A percentile compares a stretch with the other conserved stretches of the same genome.
Conservation (phyloP, 805 yeast genomes). For the Wickerhamomyces pijperi region DNA sequence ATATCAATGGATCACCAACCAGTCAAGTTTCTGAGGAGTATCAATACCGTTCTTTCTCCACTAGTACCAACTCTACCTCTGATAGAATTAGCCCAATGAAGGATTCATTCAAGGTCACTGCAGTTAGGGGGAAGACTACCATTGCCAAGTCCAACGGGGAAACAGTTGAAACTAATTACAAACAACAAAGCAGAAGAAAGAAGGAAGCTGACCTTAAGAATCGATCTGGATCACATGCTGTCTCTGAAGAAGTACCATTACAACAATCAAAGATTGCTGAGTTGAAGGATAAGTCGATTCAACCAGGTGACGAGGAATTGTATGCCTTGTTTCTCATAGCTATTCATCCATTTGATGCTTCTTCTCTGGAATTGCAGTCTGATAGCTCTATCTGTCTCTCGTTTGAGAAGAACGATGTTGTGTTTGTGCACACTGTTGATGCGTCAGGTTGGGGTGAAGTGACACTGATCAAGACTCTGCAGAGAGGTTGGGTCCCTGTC, state of each 20-base stretch:
- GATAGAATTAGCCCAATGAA: background rate
- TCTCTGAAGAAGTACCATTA: no score
- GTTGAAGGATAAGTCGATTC: background rate
- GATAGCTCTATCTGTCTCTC: slow-evolving; percentile 68
- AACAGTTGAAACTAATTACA: slow-evolving; percentile 1
- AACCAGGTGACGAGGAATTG: slow-evolving; percentile 28
- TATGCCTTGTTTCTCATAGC: slow-evolving; percentile 47
- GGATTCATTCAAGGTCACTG: background rate
- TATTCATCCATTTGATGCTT: slow-evolving; percentile 45
- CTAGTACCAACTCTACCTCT: no score
- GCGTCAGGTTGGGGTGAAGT: slow-evolving; percentile 88
- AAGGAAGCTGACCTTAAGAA: no score
- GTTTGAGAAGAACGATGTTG: slow-evolving; percentile 57
- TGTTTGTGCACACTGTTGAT: slow-evolving; percentile 69
- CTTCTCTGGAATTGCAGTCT: slow-evolving; percentile 47
- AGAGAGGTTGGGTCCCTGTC: slow-evolving; percentile 81
- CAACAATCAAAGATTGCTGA: background rate
- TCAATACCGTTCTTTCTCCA: no score
- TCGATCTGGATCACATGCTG: no score
- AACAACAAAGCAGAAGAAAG: no score
- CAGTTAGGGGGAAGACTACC: background rate
- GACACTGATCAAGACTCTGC: slow-evolving; percentile 48
- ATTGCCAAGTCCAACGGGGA: background rate
- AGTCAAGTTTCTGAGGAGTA: background rate
- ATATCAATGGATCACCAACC: background rate